Percentiles rank a stretch among this genome's conserved stretches.
phyloP scores from a whole-genome alignment of 352 stramenopile genomes.

The Globisporangium nodosum region DNA sequence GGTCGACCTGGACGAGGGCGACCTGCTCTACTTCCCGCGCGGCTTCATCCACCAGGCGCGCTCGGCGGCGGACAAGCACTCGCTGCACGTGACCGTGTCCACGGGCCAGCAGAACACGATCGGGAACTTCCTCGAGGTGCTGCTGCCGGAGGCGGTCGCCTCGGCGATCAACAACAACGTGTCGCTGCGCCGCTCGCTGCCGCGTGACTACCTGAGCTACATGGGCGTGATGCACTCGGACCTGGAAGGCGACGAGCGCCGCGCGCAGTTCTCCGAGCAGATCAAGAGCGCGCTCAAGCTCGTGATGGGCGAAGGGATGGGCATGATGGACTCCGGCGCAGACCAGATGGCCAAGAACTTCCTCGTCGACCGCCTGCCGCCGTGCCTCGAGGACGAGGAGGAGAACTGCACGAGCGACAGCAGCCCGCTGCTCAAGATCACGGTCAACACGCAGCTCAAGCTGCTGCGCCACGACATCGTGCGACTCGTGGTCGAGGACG shows the following conservation, averaged over 20 bases:
- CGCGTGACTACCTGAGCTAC: constrained; percentile 83
- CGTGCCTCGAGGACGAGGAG: constrained; percentile 64
- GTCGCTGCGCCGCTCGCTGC: constrained; percentile 63
- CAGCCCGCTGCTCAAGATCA: constrained; percentile 76
- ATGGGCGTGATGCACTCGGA: constrained; percentile 89
- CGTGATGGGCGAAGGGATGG: constrained; percentile 58
- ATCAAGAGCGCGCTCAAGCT: constrained; percentile 57
- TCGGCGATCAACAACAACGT: constrained; percentile 56
- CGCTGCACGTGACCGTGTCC: constrained; percentile 88
- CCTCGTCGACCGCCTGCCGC: constrained; percentile 70
- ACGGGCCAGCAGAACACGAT: constrained; percentile 83
- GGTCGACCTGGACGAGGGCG: constrained; percentile 74
- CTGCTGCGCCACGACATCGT: constrained; percentile 63
- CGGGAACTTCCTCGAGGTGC: constrained; percentile 64
- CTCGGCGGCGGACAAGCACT: constrained; percentile 51
- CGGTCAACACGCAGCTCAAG: constrained; percentile 71
- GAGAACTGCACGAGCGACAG: constrained; percentile 76
- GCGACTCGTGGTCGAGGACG: constrained; percentile 69
- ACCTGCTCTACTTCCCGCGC: constrained; percentile 89
- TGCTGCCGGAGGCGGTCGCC: constrained; percentile 55
- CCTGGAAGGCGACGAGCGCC: constrained; percentile 32
- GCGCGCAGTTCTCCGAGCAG: constrained; percentile 41
- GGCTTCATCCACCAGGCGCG: constrained; percentile 87
- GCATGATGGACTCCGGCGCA: constrained; percentile 61
- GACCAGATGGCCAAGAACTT: constrained; percentile 86